phyloP scores from a whole-genome alignment of 2,329 filamentous ascomycete genomes.

The Cladobotryum mycophilum region DNA sequence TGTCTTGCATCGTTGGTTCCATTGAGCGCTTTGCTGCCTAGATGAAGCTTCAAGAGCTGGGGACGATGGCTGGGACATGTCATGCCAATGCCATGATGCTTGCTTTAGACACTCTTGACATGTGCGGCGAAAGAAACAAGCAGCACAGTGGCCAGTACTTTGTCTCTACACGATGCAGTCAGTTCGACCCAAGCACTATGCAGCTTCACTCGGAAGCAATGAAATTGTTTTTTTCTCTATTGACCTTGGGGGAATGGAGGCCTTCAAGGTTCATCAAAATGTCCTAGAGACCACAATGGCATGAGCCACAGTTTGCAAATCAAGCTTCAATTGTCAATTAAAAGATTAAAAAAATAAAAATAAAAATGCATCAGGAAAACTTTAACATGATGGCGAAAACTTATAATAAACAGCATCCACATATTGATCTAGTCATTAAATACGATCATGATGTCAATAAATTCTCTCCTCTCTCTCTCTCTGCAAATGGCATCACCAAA shows the following conservation, averaged over 20 bases:
- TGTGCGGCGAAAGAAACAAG: background rate
- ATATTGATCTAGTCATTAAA: too few species aligned
- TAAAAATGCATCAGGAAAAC: too few species aligned
- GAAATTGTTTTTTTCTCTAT: too few species aligned
- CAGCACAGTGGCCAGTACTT: background rate
- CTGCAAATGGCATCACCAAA: too few species aligned
- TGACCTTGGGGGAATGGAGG: background rate
- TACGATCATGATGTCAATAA: too few species aligned
- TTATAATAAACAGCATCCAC: too few species aligned
- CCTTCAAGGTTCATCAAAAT: background rate
- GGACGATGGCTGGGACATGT: background rate
- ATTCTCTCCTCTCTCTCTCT: too few species aligned
- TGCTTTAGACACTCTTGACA: background rate
- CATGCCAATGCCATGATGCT: background rate
- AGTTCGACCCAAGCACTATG: background rate
- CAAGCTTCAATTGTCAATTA: too few species aligned
- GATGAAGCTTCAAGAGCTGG: background rate
- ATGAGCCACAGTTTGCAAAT: background rate
- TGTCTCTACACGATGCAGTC: background rate
- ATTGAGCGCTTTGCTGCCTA: background rate
- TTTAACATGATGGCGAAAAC: too few species aligned
- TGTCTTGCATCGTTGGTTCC: too few species aligned
- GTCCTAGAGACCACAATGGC: background rate
- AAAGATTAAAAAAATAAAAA: too few species aligned
- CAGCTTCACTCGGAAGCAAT: too few species aligned